Evolutionary conservation across 1,284 basidiomycete genomes (phyloP), one percentile per base, ranked within the genome.

Genomic region (Boletus sp.): DNA sequence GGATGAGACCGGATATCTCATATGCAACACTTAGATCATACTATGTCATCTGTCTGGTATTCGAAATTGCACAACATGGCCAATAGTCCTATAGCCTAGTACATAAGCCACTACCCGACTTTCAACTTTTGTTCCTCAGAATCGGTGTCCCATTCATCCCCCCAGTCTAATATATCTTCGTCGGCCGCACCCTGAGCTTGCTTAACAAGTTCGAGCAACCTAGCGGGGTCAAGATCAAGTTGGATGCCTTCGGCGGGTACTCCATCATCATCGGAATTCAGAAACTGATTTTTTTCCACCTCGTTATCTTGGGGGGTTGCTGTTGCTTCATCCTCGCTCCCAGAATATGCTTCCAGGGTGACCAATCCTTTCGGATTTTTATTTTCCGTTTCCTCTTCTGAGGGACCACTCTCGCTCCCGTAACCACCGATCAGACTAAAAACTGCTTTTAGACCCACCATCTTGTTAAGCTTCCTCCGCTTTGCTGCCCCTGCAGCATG

Each of bases 81-180:
- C 27, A 33, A 59, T 52, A 37, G 19, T n/a, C n/a, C 17, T 43
- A 31, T 33, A 31, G 10, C 30, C 28, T 23, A 14, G 25, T 47
- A 48, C 31, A 37, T 23, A 27, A 43, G 9, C 38, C 4, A 17
- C n/a, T 50, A 44, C 40, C 53, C 30, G 43, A n/a, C 23, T 27
- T 40, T 46, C 40, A 16, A n/a, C 25, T 17, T 51, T 27, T 55
- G 53, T 58, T 60, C 58, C 31, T 64, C 67, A 21, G 43, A 57
- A 43, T 71, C 69, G 59, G 73, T 71, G 49, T 82, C 80, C 49
- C 78, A 81, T 21, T 81, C 83, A 44, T 86, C 85, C 13, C 81
- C 86, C 87, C 86, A 89, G 63, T 87, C 86, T 21, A 86, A 79
- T 40, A 80, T 76, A 28, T 87, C 87, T 43, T 85, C 84, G 17